Evolutionary conservation across 495 filamentous ascomycete genomes (phyloP).

Genomic region (Neurospora sp.): DNA sequence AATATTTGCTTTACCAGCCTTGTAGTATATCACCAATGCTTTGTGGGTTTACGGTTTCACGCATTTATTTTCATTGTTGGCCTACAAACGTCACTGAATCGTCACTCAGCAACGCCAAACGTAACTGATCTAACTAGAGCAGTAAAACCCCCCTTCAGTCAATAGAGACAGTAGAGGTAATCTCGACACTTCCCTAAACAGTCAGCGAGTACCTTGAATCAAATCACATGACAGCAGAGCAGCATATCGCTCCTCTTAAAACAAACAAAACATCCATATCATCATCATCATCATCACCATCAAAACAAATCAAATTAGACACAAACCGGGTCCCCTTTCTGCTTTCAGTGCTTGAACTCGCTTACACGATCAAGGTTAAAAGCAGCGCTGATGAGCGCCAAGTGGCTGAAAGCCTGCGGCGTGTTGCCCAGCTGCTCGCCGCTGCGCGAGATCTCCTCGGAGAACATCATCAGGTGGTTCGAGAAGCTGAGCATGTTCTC

Average conservation of each 20-base stretch:
- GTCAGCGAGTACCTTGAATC: not conserved
- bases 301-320: not conserved
- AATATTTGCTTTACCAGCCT: not conserved
- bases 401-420: constrained; percentile 63
- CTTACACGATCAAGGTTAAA: constrained; percentile 54
- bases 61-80: not conserved
- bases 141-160: not conserved
- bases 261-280: not conserved
- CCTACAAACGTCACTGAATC: not conserved
- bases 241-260: not conserved
- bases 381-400: constrained; percentile 60
- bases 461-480: constrained; percentile 67
- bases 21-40: not conserved
- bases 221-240: not conserved
- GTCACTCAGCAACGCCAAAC: not conserved
- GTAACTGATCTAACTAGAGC: not conserved
- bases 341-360: constrained; percentile 18
- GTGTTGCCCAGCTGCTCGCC: constrained; percentile 67
- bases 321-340: not conserved
- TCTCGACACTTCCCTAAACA: not conserved
- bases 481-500: constrained; percentile 65
- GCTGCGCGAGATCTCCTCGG: constrained; percentile 59
- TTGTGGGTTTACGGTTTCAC: not conserved
- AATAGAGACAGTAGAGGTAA: not conserved
- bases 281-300: not conserved